phyloP scores from a whole-genome alignment of 1,284 basidiomycete genomes.

The Moesziomyces parantarcticus region DNA sequence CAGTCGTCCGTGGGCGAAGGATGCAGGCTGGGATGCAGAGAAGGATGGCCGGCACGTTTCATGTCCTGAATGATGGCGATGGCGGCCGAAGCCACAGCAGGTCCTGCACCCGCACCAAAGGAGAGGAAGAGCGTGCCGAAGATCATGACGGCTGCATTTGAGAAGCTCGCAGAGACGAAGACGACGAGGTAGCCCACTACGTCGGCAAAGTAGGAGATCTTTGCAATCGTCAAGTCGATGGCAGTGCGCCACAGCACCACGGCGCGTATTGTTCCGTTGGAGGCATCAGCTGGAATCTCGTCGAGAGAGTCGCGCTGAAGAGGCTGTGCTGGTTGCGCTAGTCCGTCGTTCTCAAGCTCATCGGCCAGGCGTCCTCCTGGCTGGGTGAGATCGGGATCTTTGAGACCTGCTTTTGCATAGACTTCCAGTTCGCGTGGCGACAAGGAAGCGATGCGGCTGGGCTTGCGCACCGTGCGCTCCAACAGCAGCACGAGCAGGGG shows the following conservation, averaged over 20 bases:
- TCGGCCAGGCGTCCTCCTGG: neutral
- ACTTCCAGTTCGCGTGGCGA: slow-evolving; percentile 24
- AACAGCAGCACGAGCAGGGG: slow-evolving; percentile 35
- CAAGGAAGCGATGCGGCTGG: slow-evolving; percentile 16
- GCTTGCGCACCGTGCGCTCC: slow-evolving; percentile 33
- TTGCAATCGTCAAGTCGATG: slow-evolving; percentile 35
- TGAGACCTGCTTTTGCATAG: slow-evolving; percentile 35
- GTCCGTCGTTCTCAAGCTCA: slow-evolving; percentile 8
- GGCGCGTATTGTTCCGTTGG: slow-evolving; percentile 11
- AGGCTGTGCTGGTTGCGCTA: slow-evolving; percentile 1
- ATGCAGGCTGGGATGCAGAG: slow-evolving; percentile 27
- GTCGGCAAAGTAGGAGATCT: slow-evolving; percentile 40
- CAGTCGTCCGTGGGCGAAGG: slow-evolving; percentile 42
- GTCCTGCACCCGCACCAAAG: slow-evolving; percentile 40
- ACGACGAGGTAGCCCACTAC: slow-evolving; percentile 41
- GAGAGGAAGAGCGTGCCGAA: slow-evolving; percentile 37
- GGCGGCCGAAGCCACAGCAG: slow-evolving; percentile 40
- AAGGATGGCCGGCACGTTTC: slow-evolving; percentile 21
- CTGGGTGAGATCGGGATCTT: slow-evolving; percentile 30
- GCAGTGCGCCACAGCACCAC: slow-evolving; percentile 34
- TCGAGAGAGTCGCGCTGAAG: neutral
- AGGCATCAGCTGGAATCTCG: neutral
- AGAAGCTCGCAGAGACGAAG: slow-evolving; percentile 35
- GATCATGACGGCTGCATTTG: slow-evolving; percentile 34
- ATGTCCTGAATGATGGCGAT: slow-evolving; percentile 46